Conservation (phyloP, 257 asterid genomes). For the Capsicum baccatum region DNA sequence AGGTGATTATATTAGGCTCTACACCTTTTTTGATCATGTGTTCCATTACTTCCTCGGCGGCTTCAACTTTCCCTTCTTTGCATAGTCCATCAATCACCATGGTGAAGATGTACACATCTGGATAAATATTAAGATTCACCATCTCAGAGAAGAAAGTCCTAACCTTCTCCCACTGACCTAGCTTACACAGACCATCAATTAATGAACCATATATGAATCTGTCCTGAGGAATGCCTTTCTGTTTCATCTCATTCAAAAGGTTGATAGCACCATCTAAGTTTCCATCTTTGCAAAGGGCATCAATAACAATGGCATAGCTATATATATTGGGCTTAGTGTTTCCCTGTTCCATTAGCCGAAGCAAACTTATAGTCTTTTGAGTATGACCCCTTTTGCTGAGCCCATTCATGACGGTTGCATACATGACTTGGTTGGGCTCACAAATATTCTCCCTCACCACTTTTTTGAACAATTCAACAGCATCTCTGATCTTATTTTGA, state of each 20-base stretch:
- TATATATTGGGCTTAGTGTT: neutral
- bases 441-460: slow-evolving; percentile 35
- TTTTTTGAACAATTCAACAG: slow-evolving; percentile 37
- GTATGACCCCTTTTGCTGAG: slow-evolving; percentile 43
- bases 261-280: slow-evolving; percentile 32
- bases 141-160: slow-evolving; percentile 23
- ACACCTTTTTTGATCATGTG: neutral
- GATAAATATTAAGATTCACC: slow-evolving; percentile 22
- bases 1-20: neutral
- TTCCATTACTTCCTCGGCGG: neutral
- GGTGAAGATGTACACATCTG: slow-evolving; percentile 13
- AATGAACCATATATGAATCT: slow-evolving; percentile 19
- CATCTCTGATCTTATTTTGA: slow-evolving; percentile 23
- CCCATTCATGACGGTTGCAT: slow-evolving; percentile 33
- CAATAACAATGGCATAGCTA: slow-evolving; percentile 20
- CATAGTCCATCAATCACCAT: slow-evolving; percentile 19
- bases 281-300: slow-evolving; percentile 38
- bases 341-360: slow-evolving; percentile 23
- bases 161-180: slow-evolving; percentile 29
- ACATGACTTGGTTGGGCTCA: slow-evolving; percentile 32
- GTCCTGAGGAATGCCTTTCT: slow-evolving; percentile 24
- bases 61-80: slow-evolving; percentile 29
- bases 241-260: slow-evolving; percentile 34
- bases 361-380: slow-evolving; percentile 12
- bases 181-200: slow-evolving; percentile 36